Evolutionary conservation across 495 filamentous ascomycete genomes (phyloP).

Genomic region (Parachaetomium inaequale): DNA sequence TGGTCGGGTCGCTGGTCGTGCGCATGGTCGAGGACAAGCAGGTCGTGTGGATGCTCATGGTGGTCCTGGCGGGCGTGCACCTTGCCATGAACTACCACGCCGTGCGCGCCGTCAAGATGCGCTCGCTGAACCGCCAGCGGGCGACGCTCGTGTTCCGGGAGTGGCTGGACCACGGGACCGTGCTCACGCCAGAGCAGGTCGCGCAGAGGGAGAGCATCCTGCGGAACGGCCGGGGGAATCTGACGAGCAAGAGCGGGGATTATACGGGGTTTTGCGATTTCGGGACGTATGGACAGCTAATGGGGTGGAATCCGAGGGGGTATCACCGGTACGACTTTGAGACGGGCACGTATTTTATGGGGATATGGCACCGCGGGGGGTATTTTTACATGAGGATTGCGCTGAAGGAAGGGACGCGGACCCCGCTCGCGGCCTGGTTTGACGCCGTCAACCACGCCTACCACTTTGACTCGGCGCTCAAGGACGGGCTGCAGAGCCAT

Average conservation of each 20-base stretch:
- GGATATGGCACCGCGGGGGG: constrained; percentile 42
- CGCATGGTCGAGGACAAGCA: constrained; percentile 64
- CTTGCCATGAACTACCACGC: constrained; percentile 80
- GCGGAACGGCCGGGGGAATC: constrained; percentile 43
- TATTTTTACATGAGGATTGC: constrained; percentile 54
- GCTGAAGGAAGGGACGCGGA: constrained; percentile 56
- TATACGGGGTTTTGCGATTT: constrained; percentile 45
- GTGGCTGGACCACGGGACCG: constrained; percentile 47
- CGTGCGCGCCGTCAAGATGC: constrained; percentile 78
- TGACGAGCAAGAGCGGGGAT: constrained; percentile 45
- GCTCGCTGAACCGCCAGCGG: constrained; percentile 82
- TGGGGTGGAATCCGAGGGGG: constrained; percentile 35
- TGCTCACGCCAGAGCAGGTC: constrained; percentile 62
- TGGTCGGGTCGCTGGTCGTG: constrained; percentile 78
- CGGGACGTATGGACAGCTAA: constrained; percentile 40
- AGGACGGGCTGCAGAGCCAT: constrained; percentile 33
- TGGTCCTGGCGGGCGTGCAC: constrained; percentile 69
- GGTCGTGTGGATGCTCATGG: constrained; percentile 72
- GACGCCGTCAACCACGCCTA: constrained; percentile 63
- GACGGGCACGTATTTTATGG: constrained; percentile 54
- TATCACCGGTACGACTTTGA: constrained; percentile 51
- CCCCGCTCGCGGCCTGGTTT: constrained; percentile 68
- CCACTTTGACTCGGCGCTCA: constrained; percentile 36
- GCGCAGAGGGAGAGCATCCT: constrained; percentile 70
- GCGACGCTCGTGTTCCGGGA: constrained; percentile 73